Conservation (phyloP, 805 yeast species). For the Hanseniaspora thailandica region DNA sequence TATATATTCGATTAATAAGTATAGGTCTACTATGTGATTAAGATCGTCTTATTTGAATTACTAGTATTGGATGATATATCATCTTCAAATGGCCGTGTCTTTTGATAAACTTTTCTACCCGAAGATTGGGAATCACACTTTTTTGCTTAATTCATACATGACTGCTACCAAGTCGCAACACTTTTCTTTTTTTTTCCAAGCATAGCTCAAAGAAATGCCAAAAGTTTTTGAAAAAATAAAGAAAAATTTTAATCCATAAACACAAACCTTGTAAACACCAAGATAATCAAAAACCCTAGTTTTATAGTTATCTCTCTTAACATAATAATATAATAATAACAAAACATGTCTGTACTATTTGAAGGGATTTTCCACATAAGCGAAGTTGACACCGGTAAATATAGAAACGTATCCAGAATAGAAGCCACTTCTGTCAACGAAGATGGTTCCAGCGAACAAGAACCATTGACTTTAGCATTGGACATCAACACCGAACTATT, state of each 20-base stretch:
- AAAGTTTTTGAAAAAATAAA: too few species aligned
- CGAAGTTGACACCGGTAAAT: constrained; percentile 75
- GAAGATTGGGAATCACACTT: too few species aligned
- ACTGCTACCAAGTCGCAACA: too few species aligned
- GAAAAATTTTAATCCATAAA: too few species aligned
- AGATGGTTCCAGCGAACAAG: constrained; percentile 42
- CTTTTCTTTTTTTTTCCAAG: neutral
- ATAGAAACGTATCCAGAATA: constrained; percentile 82
- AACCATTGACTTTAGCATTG: constrained; percentile 53
- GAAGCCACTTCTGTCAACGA: constrained; percentile 74
- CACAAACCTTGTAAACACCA: neutral
- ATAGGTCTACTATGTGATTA: too few species aligned
- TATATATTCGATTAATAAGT: neutral
- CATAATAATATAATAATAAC: neutral
- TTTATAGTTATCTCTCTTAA: neutral
- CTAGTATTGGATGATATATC: too few species aligned
- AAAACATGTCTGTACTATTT: constrained; percentile 46
- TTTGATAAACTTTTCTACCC: too few species aligned
- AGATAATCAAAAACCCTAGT: neutral
- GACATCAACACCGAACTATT: constrained; percentile 87
- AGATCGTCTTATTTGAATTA: too few species aligned
- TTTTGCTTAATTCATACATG: too few species aligned
- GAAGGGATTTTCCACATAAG: constrained; percentile 85
- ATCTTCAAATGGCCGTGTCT: too few species aligned
- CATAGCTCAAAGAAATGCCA: too few species aligned